Conservation (phyloP, 2,329 filamentous ascomycete genomes). For the Aspergillus sp. region DNA sequence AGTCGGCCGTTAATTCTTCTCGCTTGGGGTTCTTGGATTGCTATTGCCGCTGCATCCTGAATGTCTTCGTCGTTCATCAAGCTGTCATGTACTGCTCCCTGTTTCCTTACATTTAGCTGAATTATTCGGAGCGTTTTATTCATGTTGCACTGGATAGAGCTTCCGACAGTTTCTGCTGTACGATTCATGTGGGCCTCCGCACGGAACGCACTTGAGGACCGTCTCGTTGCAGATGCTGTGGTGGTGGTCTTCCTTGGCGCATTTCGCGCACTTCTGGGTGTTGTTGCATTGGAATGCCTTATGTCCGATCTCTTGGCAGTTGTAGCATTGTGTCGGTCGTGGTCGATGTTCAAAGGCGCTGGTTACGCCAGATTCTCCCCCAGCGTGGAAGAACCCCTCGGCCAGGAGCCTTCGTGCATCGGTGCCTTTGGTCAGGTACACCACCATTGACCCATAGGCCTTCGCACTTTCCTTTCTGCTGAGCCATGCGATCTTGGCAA, state of each 20-base stretch:
- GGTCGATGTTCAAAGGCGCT: conserved; percentile 21
- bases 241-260: too few species aligned
- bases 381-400: conserved; percentile 19
- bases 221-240: too few species aligned
- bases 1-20: conserved; percentile 20
- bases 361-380: conserved; percentile 21
- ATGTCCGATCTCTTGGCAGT: conserved; percentile 14
- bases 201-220: too few species aligned
- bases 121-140: conserved; percentile 21
- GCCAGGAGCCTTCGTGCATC: conserved; percentile 22
- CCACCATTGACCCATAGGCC: conserved; percentile 22
- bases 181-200: neutral
- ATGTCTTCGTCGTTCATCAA: conserved; percentile 17
- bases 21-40: conserved; percentile 16
- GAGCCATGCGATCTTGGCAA: conserved; percentile 24
- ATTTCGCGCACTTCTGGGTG: too few species aligned
- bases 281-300: too few species aligned
- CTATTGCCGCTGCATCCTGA: neutral
- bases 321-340: conserved; percentile 29
- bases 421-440: conserved; percentile 23
- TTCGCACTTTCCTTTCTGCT: conserved; percentile 23
- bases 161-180: conserved; percentile 21
- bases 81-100: conserved; percentile 18
- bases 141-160: conserved; percentile 20
- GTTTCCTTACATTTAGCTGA: conserved; percentile 21